Evolutionary conservation across 495 filamentous ascomycete genomes (phyloP), one percentile per base, ranked within the genome.

Genomic region (Neurospora sp.): DNA sequence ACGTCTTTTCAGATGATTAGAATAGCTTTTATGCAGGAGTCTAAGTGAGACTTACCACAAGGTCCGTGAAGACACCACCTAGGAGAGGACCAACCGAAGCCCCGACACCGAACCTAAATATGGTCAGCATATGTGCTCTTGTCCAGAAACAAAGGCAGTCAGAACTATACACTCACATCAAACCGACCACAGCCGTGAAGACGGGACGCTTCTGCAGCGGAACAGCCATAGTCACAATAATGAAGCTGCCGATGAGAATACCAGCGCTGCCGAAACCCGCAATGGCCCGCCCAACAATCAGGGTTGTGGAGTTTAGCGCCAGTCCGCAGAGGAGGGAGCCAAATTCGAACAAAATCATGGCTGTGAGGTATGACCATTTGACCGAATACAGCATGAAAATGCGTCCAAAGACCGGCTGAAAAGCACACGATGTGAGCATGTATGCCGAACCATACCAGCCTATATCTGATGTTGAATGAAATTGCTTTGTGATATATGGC

Each of bases 381-480:
- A 80, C 73, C 2, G 85, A 73, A 68, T 85, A 85, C 46, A 82
- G 79, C 53, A 79, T 82, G 73, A 84, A 89, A 27, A 89, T 71
- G 69, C 83, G 85, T 8, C 87, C 88, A 38, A 82, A 88, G 39
- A 87, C 72, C 16, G 87, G 85, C 70, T 87, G 83, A 61, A 77
- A 76, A 71, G 74, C 80, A 65, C 77, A 79, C 5, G 79, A 80
- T 38, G 83, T 78, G 83, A 90, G 76, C 41, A 88, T 75, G 73
- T 90, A 89, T 8, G 83, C 83, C 46, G 82, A 83, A 8, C 85
- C 87, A 73, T 90, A 89, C 88, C 87, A 89, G 48, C 85, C 83
- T 20, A 88, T 83, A 74, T 88, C 85, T 0, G 74, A 74, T 9
- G 83, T 79, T 1, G 83, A 84, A 39, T 82, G 70, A 72, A 86